Evolutionary conservation across 2,329 filamentous ascomycete genomes (phyloP), one percentile per base, ranked within the genome.

Genomic region (Botrytis porri): DNA sequence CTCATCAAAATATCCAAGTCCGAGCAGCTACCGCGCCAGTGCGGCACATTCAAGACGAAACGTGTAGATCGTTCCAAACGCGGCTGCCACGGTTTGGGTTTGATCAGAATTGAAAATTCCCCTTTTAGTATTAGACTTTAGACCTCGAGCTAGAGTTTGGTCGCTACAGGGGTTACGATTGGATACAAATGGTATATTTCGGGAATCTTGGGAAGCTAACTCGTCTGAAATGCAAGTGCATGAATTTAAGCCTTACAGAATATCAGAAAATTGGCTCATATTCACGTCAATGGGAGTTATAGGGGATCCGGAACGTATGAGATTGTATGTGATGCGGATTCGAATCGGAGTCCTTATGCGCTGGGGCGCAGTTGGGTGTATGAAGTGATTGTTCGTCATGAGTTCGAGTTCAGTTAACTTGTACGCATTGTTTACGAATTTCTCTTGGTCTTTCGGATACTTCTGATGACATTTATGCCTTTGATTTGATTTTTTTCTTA

Each of bases 201-300:
- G 12, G 22, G 35, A 39, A n/a, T 3, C 10, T 25, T 14, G 25
- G 14, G 12, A n/a, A 8, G 25, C 12, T 39, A 39, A 39, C 22
- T 39, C 59, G 59, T 61, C 59, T 61, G 59, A 61, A 60, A n/a
- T 39, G 25, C 41, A 35, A 48, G 39, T 45, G 62, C 62, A 64
- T 64, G 39, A 64, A 35, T 32, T 57, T 37, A 39, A 39, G 59
- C 35, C 59, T 35, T 61, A 61, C 35, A 14, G 25, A 61, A 39
- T 48, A 48, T 22, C 41, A 29, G 41, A 16, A 64, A 32, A 25
- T 25, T 7, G 9, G 20, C 20, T 64, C 41, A 32, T 32, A 32
- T 64, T 32, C 10, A 20, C 41, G 8, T 25, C 20, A 32, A 43
- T 32, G 41, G 62, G 41, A 32, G 29, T 4, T 48, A 25, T 32